Evolutionary conservation across 352 stramenopile species (phyloP).

Genomic region (Phytopythium vexans): DNA sequence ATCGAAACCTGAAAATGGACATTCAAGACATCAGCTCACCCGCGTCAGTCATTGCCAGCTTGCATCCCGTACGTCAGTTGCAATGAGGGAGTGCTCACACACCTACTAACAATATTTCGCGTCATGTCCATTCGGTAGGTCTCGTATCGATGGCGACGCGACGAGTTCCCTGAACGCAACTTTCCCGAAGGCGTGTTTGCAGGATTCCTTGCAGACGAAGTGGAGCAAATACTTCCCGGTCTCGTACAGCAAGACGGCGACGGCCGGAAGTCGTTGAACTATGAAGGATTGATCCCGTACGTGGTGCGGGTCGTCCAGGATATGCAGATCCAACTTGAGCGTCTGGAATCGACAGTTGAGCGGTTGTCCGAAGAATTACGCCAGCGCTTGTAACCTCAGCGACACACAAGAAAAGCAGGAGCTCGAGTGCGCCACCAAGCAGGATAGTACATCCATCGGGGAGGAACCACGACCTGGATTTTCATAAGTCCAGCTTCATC

Average conservation of each 20-base stretch:
- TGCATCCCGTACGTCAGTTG: conserved; percentile 34
- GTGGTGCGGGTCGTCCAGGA: conserved; percentile 58
- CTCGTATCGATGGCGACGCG: conserved; percentile 42
- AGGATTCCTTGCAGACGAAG: conserved; percentile 68
- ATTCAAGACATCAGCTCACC: conserved; percentile 21
- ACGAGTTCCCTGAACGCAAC: conserved; percentile 34
- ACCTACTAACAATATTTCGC: background rate
- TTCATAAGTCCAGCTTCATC: too few species aligned
- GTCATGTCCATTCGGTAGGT: conserved; percentile 33
- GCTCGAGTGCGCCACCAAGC: too few species aligned
- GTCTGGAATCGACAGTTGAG: background rate
- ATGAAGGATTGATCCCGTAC: conserved; percentile 51
- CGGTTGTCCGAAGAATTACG: too few species aligned
- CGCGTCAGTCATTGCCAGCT: conserved; percentile 17
- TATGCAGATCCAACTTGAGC: conserved; percentile 28
- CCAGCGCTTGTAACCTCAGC: too few species aligned
- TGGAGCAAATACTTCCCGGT: conserved; percentile 49
- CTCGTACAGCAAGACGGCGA: conserved; percentile 44
- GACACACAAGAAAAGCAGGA: too few species aligned
- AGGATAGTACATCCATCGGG: too few species aligned
- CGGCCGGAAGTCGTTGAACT: conserved; percentile 56
- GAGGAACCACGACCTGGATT: too few species aligned
- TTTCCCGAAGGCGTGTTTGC: conserved; percentile 33
- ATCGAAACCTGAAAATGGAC: conserved; percentile 35
- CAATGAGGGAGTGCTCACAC: background rate